These are phyloP conservation scores for Cantharellus cinnabarinus DNA, from an alignment of 768 basidiomycete species.

Conservation along the genomic window DNA sequence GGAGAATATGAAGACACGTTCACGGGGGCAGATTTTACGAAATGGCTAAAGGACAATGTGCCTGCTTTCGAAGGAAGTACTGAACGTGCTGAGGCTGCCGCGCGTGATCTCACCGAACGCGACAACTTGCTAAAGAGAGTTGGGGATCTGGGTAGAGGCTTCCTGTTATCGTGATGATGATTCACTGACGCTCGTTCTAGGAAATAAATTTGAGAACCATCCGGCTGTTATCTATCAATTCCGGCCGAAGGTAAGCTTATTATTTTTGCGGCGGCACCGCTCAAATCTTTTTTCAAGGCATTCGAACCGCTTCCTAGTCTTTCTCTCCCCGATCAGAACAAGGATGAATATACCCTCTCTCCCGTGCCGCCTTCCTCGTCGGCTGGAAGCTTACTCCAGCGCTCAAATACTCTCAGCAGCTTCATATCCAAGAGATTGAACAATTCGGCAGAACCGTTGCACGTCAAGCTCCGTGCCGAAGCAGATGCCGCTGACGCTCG, in stretches of 20 bases:
- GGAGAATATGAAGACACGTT: conserved; percentile 78
- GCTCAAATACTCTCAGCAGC: conserved; percentile 46
- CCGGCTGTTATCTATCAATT: conserved; percentile 76
- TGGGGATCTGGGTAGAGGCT: conserved; percentile 30
- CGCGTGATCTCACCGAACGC: conserved; percentile 38
- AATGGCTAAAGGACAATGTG: conserved; percentile 64
- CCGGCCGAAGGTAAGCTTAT: conserved; percentile 40
- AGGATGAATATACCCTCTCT: neutral
- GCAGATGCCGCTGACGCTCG: conserved; percentile 62
- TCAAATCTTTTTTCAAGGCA: no score
- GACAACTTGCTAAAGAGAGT: conserved; percentile 46
- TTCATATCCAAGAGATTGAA: conserved; percentile 29
- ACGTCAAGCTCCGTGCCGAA: conserved; percentile 52
- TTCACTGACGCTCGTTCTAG: conserved; percentile 20
- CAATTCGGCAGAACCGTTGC: conserved; percentile 36
- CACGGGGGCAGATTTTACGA: conserved; percentile 72
- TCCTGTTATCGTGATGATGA: neutral
- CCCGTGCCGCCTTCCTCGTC: conserved; percentile 16
- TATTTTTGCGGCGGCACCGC: neutral
- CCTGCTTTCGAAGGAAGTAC: conserved; percentile 57
- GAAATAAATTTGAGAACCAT: conserved; percentile 58
- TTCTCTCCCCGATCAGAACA: neutral
- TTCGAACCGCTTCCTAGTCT: no score
- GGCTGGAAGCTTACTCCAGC: conserved; percentile 41
- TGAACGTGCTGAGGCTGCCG: conserved; percentile 61